A percentile compares a stretch with the other conserved stretches of the same genome.
phyloP scores from a whole-genome alignment of 805 yeast species.

The Suhomyces sp. region DNA sequence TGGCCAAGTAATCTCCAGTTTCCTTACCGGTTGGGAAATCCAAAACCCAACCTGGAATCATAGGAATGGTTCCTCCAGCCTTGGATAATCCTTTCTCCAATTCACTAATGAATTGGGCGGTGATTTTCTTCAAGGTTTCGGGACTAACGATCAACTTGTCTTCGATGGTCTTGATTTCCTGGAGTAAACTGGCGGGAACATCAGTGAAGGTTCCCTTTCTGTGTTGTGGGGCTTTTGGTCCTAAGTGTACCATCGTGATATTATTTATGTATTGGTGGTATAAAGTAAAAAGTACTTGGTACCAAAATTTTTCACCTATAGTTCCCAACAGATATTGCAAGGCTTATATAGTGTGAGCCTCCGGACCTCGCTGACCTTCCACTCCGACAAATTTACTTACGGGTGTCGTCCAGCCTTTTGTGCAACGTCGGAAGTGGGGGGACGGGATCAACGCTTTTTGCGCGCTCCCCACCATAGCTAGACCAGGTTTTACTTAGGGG shows the following conservation, averaged over 20 bases:
- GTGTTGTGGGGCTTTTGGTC: constrained; percentile 79
- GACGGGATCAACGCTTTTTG: no score
- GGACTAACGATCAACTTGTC: constrained; percentile 59
- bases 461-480: no score
- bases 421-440: no score
- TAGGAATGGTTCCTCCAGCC: constrained; percentile 85
- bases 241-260: constrained; percentile 70
- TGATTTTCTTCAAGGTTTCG: constrained; percentile 60
- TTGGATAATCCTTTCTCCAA: constrained; percentile 76
- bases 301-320: no score
- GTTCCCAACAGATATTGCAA: neutral
- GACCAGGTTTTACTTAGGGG: no score
- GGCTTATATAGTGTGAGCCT: constrained; percentile 1
- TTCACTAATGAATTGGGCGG: constrained; percentile 75
- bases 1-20: constrained; percentile 85
- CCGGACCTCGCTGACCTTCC: no score
- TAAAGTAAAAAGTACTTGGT: no score
- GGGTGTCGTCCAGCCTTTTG: no score
- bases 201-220: constrained; percentile 65
- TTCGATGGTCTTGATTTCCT: constrained; percentile 59
- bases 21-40: constrained; percentile 92
- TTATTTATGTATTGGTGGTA: neutral
- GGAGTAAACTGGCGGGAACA: constrained; percentile 62
- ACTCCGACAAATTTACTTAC: no score
- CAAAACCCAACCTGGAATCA: constrained; percentile 97